Percentiles rank a stretch among this genome's conserved stretches.
phyloP scores from a whole-genome alignment of 306 rosid genomes.

The Quercus gilva region DNA sequence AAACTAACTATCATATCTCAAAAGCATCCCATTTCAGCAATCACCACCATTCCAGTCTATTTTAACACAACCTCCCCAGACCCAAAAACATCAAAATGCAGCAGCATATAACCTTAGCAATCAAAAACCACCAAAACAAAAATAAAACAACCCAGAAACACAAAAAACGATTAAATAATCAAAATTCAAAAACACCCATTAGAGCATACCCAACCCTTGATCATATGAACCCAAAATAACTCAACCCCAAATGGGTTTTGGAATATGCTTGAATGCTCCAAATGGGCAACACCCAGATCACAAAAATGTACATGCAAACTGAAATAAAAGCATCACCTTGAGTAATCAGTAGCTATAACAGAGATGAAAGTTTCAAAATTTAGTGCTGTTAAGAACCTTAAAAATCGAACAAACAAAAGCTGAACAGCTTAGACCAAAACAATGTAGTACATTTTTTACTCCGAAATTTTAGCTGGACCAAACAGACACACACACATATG shows the following conservation, averaged over 20 bases:
- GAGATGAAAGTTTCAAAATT: neutral
- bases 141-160: neutral
- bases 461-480: neutral
- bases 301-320: conserved; percentile 32
- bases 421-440: neutral
- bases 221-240: conserved; percentile 11
- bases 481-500: conserved; percentile 13
- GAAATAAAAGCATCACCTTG: conserved; percentile 3
- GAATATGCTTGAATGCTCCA: neutral
- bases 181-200: conserved; percentile 13
- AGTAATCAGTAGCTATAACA: neutral
- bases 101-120: neutral
- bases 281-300: conserved; percentile 2
- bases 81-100: conserved; percentile 5
- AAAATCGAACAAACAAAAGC: neutral
- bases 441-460: neutral
- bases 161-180: conserved; percentile 7
- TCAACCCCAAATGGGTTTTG: neutral
- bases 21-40: conserved; percentile 17
- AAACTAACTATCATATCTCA: conserved; percentile 5
- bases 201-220: conserved; percentile 8
- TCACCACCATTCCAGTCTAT: conserved; percentile 6
- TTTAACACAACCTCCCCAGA: neutral
- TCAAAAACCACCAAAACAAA: neutral
- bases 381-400: neutral